Evolutionary conservation across 2,329 filamentous ascomycete species (phyloP), one percentile per base, ranked within the genome.

Genomic region (Herpotrichia juniperi): DNA sequence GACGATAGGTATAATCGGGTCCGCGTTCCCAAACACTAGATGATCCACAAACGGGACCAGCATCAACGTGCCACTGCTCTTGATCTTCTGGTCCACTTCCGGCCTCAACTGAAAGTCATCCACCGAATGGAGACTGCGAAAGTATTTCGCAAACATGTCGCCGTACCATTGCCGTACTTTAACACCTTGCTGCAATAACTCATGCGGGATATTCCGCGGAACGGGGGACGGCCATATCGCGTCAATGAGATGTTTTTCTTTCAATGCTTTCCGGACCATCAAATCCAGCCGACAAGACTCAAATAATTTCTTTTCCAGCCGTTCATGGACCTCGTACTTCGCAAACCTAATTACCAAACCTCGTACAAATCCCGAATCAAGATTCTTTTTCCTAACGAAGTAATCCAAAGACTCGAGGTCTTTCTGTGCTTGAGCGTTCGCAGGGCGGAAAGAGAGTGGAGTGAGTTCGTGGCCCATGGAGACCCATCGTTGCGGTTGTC

Each of bases 141-240:
- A 74, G 50, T 74, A 74, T 53, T 73, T 74, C 14, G 61, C 54
- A 37, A 73, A 72, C 71, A 74, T 74, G 45, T 72, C 69, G 25
- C 69, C 69, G 50, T 71, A 74, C 69, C 69, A 74, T 28, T 59
- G 56, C 9, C 71, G 53, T 1, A 72, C 67, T 42, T 69, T 64
- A 1, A 70, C 65, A 25, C 69, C 71, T 25, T 73, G 69, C 10
- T 65, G 54, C 7, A 72, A 46, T 28, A 71, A 17, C 26, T 71
- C 69, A 8, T 63, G 58, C 4, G 62, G 46, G 2, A 69, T 49
- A 22, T 61, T 64, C 2, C 60, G 56, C 1, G 66, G 67, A 11
- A 67, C 67, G 0, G 68, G 68, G 26, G 61, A 65, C 1, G 71
- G 71, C 71, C 71, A 74, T 2, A 74, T 42, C 5, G 60, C 59